These are phyloP conservation scores for Polyporus arcularius DNA, from an alignment of 768 basidiomycete species.

Conservation along the genomic window DNA sequence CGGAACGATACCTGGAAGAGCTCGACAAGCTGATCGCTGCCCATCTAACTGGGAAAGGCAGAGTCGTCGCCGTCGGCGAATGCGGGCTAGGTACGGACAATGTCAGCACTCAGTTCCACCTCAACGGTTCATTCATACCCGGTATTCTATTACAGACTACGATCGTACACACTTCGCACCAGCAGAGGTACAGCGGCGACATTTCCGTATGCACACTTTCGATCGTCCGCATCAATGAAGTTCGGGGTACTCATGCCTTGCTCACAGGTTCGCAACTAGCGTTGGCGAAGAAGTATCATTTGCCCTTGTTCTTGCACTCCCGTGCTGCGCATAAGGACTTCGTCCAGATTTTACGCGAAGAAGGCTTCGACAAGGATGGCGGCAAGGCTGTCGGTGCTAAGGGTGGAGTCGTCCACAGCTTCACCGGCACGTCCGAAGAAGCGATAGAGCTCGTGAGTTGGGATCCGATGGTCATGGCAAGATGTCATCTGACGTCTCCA, in stretches of 20 bases:
- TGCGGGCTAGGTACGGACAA: conserved; percentile 65
- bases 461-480: background rate
- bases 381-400: conserved; percentile 55
- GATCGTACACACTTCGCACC: conserved; percentile 70
- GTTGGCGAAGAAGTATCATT: conserved; percentile 67
- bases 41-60: conserved; percentile 52
- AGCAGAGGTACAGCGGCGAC: conserved; percentile 56
- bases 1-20: conserved; percentile 59
- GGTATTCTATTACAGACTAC: too few species aligned
- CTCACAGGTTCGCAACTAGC: conserved; percentile 52
- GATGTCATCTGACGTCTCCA: background rate
- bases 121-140: too few species aligned
- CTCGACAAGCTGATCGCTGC: conserved; percentile 55
- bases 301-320: conserved; percentile 83
- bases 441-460: conserved; percentile 60
- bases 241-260: background rate
- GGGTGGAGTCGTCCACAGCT: conserved; percentile 83
- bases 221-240: too few species aligned
- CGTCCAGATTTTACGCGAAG: conserved; percentile 61
- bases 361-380: conserved; percentile 61
- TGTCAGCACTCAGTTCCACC: background rate
- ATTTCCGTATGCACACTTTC: conserved; percentile 53
- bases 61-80: conserved; percentile 76
- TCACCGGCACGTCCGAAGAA: conserved; percentile 69
- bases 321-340: conserved; percentile 76